These are phyloP conservation scores for Jaltomata sinuosa DNA, from an alignment of 257 asterid genomes.

Conservation along the genomic window DNA sequence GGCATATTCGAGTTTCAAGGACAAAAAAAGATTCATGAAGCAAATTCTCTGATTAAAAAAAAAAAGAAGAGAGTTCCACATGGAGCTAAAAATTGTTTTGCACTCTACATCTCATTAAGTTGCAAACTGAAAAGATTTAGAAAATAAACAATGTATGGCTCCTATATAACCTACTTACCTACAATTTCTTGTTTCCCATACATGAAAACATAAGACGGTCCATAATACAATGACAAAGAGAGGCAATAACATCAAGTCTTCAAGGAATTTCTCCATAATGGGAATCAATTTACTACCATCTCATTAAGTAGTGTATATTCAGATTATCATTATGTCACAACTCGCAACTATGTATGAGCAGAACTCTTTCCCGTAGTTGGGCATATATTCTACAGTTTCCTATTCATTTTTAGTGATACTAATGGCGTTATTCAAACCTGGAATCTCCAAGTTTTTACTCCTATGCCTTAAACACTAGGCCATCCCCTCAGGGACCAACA, in stretches of 20 bases:
- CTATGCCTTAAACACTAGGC: neutral
- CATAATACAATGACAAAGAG: neutral
- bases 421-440: neutral
- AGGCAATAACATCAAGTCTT: neutral
- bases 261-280: neutral
- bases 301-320: neutral
- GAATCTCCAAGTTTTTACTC: neutral
- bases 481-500: neutral
- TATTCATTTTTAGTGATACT: neutral
- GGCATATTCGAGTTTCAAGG: neutral
- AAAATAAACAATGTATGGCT: neutral
- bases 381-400: neutral
- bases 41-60: neutral
- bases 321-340: neutral
- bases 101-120: neutral
- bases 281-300: neutral
- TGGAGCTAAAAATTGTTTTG: neutral
- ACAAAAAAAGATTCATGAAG: neutral
- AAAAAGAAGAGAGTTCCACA: neutral
- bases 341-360: neutral
- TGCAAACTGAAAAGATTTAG: neutral
- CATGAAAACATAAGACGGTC: neutral
- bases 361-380: neutral
- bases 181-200: neutral
- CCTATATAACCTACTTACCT: neutral